Evolutionary conservation across 495 filamentous ascomycete genomes (phyloP), one percentile per base, ranked within the genome.

Genomic region (Daldinia concentrica): DNA sequence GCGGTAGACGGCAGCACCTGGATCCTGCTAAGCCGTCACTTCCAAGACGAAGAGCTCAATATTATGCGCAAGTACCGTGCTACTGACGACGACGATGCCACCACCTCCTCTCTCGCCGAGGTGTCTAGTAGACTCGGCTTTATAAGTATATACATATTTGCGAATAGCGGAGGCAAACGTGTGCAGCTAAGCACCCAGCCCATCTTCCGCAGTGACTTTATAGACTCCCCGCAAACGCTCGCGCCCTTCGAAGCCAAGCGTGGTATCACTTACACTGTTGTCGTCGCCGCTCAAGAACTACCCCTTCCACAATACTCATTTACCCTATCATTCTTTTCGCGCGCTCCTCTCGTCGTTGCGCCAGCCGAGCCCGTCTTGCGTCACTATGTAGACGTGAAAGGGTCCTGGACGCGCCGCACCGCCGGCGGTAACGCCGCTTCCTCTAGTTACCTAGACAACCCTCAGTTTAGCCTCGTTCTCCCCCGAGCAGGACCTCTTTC

Each of bases 211-310:
- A 90, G 91, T 1, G 90, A 92, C n/a, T 97, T 91, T 70, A 94
- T 98, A 37, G 94, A 97, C 77, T 95, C 94, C 1, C 93, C 94
- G 12, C 97, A 98, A 76, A 96, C 91, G 11, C 88, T 98, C 14
- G 89, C 95, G 32, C 88, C 90, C 62, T 85, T 96, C 43, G 88
- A 92, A 9, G 84, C 92, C 66, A 78, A 86, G 26, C 75, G 87
- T 19, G 74, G 80, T 26, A 82, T 83, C 22, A 82, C 84, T 0
- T 94, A 94, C 74, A 98, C 95, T 0, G 80, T 93, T 19, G 93
- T 94, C 24, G 85, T 94, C 36, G 89, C 92, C 9, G 88, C 96
- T 74, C 88, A 95, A 76, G 89, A 89, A 15, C 83, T 98, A 7
- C 89, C 91, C 4, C 80, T 89, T 2, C 79, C 85, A 4, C 84